A percentile compares a stretch with the other conserved stretches of the same genome.
These are phyloP conservation scores for Lenwebbia sp. DNA, from an alignment of 345 rosid genomes.

Conservation along the genomic window DNA sequence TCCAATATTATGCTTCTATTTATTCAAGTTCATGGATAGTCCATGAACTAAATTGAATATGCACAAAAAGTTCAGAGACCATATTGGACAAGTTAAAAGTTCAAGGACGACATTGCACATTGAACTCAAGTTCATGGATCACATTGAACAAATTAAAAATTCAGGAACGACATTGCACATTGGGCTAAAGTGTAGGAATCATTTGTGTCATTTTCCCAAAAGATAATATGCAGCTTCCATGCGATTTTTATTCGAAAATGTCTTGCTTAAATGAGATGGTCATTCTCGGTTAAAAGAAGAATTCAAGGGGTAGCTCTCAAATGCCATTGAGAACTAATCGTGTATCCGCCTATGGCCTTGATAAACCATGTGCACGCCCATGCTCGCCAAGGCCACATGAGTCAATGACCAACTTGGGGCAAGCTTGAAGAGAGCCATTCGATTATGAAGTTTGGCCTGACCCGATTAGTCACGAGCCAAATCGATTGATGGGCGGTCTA, in stretches of 20 bases:
- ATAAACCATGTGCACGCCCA: neutral
- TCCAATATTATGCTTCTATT: too few species aligned
- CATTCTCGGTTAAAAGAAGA: neutral
- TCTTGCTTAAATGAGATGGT: neutral
- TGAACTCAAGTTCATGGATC: too few species aligned
- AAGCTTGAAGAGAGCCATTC: neutral
- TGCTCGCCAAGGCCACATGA: neutral
- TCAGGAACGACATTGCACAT: too few species aligned
- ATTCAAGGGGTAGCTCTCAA: neutral
- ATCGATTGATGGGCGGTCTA: neutral
- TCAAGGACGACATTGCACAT: too few species aligned
- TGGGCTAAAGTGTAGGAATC: fast-evolving
- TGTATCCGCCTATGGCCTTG: neutral
- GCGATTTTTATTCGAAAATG: neutral
- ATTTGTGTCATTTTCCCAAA: neutral
- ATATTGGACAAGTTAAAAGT: too few species aligned
- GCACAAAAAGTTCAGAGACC: too few species aligned
- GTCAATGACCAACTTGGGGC: neutral
- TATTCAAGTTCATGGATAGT: too few species aligned
- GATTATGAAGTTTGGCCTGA: neutral
- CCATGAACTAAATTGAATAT: too few species aligned
- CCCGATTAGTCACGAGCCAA: neutral
- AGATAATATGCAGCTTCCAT: neutral
- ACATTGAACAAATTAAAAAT: too few species aligned
- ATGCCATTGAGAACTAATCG: neutral